These are phyloP conservation scores for Austroboletus rostrupii DNA, from an alignment of 1,284 basidiomycete genomes.

Conservation along the genomic window DNA sequence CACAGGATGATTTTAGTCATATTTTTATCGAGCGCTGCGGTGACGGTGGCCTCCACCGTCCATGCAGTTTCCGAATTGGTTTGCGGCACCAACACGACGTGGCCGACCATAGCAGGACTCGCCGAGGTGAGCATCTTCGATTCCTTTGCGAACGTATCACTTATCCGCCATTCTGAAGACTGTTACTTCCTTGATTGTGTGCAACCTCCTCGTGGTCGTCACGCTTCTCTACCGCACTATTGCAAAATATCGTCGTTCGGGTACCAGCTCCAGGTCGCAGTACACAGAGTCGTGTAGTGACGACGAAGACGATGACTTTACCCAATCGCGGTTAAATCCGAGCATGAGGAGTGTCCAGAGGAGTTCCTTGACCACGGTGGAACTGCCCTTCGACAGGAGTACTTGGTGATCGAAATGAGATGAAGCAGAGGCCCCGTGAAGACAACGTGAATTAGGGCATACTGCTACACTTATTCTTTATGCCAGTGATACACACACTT, in stretches of 20 bases:
- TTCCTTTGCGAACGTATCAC: not conserved
- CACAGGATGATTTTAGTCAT: slow-evolving; percentile 7
- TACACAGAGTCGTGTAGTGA: not conserved
- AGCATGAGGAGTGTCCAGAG: not conserved
- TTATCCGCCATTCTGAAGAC: not conserved
- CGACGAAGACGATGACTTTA: not conserved
- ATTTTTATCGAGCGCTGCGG: slow-evolving; percentile 1
- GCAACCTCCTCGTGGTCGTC: not conserved
- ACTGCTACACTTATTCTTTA: not conserved
- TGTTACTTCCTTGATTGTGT: not conserved
- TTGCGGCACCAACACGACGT: not conserved
- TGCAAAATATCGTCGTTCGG: not conserved
- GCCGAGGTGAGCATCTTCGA: not conserved
- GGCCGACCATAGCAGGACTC: not conserved
- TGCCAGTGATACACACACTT: not conserved
- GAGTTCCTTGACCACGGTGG: not conserved
- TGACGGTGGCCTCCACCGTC: slow-evolving; percentile 1
- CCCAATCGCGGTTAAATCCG: not conserved
- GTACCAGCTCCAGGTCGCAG: not conserved
- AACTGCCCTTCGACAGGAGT: not conserved
- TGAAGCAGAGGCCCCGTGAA: not conserved
- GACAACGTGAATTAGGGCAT: not conserved
- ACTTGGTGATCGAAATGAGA: not conserved
- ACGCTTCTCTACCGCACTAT: slow-evolving; percentile 1
- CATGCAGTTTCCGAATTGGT: slow-evolving; percentile 1